phyloP scores from a whole-genome alignment of 768 basidiomycete genomes.

The Xerocomus brunneocitrinus region DNA sequence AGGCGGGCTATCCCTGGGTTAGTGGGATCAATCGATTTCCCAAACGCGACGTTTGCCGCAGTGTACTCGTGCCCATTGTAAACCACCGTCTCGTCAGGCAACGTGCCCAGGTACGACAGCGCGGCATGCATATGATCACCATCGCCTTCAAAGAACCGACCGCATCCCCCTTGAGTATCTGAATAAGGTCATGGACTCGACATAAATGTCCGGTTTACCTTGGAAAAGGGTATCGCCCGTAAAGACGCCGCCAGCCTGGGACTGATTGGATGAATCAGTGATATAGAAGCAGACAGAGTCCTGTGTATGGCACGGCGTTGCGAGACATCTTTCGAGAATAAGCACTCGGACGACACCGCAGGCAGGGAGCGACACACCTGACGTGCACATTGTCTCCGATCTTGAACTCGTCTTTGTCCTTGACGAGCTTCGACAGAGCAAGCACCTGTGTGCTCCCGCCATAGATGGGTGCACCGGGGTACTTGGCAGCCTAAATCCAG shows the following conservation, averaged over 20 bases:
- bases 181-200: background rate
- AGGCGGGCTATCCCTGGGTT: slow-evolving; percentile 62
- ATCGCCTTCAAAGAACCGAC: slow-evolving; percentile 90
- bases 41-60: slow-evolving; percentile 67
- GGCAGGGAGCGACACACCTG: slow-evolving; percentile 39
- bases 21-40: slow-evolving; percentile 52
- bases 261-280: slow-evolving; percentile 42
- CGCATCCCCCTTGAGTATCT: slow-evolving; percentile 65
- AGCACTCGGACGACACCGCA: background rate
- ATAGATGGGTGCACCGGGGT: slow-evolving; percentile 54
- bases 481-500: slow-evolving; percentile 37
- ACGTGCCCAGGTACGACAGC: slow-evolving; percentile 56
- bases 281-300: slow-evolving; percentile 93
- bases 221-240: slow-evolving; percentile 92
- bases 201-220: slow-evolving; percentile 16
- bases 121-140: slow-evolving; percentile 78
- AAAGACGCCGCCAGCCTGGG: slow-evolving; percentile 74
- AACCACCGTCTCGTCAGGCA: slow-evolving; percentile 77
- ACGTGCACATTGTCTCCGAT: slow-evolving; percentile 62
- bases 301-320: slow-evolving; percentile 92
- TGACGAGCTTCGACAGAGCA: slow-evolving; percentile 67
- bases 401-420: slow-evolving; percentile 76
- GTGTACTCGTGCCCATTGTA: slow-evolving; percentile 96
- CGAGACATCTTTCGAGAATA: slow-evolving; percentile 54
- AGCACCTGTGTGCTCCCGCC: slow-evolving; percentile 74